Evolutionary conservation across 176 grass and related monocot species (phyloP).

Genomic region (Ensete ventricosum): DNA sequence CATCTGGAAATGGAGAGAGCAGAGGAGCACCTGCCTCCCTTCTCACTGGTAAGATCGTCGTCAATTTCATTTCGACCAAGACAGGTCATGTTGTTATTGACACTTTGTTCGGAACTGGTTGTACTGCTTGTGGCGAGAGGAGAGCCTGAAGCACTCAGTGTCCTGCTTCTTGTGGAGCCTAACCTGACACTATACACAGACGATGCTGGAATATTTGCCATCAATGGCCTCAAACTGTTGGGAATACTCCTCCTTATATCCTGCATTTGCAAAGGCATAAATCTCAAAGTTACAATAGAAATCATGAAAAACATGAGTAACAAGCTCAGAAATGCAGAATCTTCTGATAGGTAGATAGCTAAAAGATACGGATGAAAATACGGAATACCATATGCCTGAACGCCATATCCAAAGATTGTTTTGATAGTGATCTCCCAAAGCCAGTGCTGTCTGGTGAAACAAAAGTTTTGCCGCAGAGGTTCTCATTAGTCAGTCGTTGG

Average conservation of each 20-base stretch:
- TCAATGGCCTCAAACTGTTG: constrained; percentile 75
- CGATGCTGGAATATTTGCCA: constrained; percentile 86
- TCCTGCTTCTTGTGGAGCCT: constrained; percentile 59
- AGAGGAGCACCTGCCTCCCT: constrained; percentile 18
- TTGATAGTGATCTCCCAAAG: constrained; percentile 79
- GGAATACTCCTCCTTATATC: constrained; percentile 92
- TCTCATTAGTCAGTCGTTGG: constrained; percentile 38
- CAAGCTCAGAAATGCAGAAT: background rate
- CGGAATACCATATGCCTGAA: constrained; percentile 89
- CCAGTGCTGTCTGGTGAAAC: constrained; percentile 70
- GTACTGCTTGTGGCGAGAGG: constrained; percentile 90
- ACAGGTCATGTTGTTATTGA: constrained; percentile 77
- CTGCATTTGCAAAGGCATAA: constrained; percentile 24
- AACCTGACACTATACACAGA: constrained; percentile 72
- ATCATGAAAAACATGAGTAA: background rate
- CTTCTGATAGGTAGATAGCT: background rate
- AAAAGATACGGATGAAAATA: background rate
- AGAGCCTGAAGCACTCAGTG: constrained; percentile 58
- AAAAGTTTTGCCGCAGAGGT: constrained; percentile 50
- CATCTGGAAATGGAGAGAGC: constrained; percentile 14
- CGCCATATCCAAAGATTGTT: constrained; percentile 96
- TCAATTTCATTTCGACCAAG: constrained; percentile 67
- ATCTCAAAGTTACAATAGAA: background rate
- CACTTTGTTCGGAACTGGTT: constrained; percentile 78
- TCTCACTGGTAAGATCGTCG: constrained; percentile 45